A percentile compares a stretch with the other conserved stretches of the same genome.
These are phyloP conservation scores for Coffea humblotiana DNA, from an alignment of 305 asterid species.

Conservation along the genomic window DNA sequence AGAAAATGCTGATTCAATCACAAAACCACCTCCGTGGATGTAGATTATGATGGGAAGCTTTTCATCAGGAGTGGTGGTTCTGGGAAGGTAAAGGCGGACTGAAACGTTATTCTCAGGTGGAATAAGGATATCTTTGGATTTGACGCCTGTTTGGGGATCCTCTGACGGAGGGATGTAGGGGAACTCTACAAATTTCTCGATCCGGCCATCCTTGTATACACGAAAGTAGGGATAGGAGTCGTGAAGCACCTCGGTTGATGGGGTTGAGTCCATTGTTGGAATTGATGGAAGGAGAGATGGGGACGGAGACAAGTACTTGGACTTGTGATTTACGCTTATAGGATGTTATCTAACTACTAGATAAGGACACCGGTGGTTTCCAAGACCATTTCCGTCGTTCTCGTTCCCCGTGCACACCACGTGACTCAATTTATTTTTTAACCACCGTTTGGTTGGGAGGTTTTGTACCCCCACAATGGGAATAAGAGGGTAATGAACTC, in stretches of 20 bases:
- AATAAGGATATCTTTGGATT: constrained; percentile 45
- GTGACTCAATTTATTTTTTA: too few species aligned
- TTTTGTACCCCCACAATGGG: too few species aligned
- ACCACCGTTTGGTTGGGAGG: too few species aligned
- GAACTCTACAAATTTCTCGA: constrained; percentile 15
- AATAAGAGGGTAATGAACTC: too few species aligned
- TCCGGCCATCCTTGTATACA: constrained; percentile 36
- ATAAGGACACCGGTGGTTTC: too few species aligned
- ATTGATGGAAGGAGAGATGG: too few species aligned
- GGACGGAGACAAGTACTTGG: too few species aligned
- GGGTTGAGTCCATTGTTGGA: background rate
- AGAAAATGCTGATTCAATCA: constrained; percentile 33
- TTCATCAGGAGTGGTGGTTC: constrained; percentile 9
- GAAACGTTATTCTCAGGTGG: constrained; percentile 35
- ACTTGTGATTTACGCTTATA: too few species aligned
- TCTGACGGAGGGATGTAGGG: constrained; percentile 24
- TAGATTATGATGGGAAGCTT: constrained; percentile 45
- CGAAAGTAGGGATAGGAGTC: constrained; percentile 23
- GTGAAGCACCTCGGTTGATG: constrained; percentile 18
- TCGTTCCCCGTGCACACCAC: too few species aligned
- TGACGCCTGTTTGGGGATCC: constrained; percentile 39
- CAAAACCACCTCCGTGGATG: constrained; percentile 51
- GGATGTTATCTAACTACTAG: too few species aligned
- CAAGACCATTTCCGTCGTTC: too few species aligned
- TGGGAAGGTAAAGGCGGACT: constrained; percentile 45